Base-by-base conservation (phyloP, 2,329 filamentous ascomycete species). In the Trichoderma aggressivum region DNA sequence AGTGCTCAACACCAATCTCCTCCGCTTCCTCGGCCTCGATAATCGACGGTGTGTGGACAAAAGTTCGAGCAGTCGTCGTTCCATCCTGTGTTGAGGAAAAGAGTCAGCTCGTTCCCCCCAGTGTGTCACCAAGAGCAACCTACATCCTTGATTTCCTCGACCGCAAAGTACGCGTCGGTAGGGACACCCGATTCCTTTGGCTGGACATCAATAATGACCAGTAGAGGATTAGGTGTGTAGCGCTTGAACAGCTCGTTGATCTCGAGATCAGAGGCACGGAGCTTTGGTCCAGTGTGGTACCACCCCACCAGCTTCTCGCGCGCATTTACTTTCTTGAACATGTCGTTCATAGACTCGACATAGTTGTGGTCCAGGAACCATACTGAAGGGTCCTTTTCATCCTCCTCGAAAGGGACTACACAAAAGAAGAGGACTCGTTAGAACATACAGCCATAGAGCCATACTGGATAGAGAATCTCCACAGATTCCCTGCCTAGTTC, bases 241-340 rank as follows among this genome's bases (percentile, higher is more conserved):
- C 94, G 90, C 87, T 99, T 99, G 89, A 99, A 98, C 72, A 99
- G 89, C 85, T 99, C 96, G 84, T 99, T 99, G 91, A 99, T 97
- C 85, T 98, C 93, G 76, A 99, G 86, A 86, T 99, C 96, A 59
- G 96, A 98, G 70, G 94, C 95, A 80, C 96, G 91, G 79, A 99
- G 87, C 87, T 98, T 99, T 50, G 96, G 96, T 55, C 96, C 96
- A 24, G 96, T 97, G 84, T 99, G 96, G 83, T 99, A 99, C 96
- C 96, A 99, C 79, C 96, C 96, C 87, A 99, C 97, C 81, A 99
- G 88, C 90, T 98, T 98, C 86, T 99, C 96, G 74, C 93, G 88
- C 73, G 96, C 96, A 85, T 99, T 99, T 87, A 99, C 94, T 86
- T 98, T 98, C 87, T 99, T 99, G 89, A 99, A 99, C 96, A 99